Evolutionary conservation across 768 basidiomycete genomes (phyloP).

Genomic region (Leccinum barrowsii): DNA sequence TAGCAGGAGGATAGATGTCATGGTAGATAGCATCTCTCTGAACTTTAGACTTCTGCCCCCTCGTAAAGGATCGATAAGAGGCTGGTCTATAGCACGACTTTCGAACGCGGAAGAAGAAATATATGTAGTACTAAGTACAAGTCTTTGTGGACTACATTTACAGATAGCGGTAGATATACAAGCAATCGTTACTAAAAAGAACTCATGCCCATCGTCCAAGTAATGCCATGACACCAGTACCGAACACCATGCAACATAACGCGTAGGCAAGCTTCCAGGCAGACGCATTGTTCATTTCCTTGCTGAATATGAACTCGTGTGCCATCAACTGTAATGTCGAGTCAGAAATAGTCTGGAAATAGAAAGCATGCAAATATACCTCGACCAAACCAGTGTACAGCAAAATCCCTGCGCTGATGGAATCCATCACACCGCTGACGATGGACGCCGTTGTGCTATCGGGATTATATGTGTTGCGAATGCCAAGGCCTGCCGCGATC

Average conservation of each 20-base stretch:
- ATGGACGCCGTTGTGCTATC: constrained; percentile 70
- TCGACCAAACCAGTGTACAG: constrained; percentile 87
- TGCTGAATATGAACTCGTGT: constrained; percentile 92
- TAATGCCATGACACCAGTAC: constrained; percentile 86
- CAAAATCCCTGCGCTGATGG: constrained; percentile 83
- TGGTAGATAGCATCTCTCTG: too few species aligned
- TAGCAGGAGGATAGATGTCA: too few species aligned
- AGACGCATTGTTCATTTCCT: constrained; percentile 74
- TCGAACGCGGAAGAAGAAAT: not conserved
- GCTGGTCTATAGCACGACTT: too few species aligned
- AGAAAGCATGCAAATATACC: constrained; percentile 33
- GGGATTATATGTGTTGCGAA: constrained; percentile 79
- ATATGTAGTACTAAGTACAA: not conserved
- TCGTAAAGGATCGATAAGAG: too few species aligned
- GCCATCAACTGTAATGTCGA: constrained; percentile 65
- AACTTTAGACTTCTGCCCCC: too few species aligned
- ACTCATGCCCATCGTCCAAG: constrained; percentile 83
- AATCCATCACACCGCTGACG: constrained; percentile 82
- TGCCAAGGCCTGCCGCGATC: constrained; percentile 79
- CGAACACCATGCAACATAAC: constrained; percentile 72
- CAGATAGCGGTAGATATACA: not conserved
- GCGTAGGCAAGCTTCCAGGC: constrained; percentile 68
- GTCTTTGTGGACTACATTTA: not conserved
- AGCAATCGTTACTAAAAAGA: not conserved
- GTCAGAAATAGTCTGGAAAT: constrained; percentile 1